Evolutionary conservation across 192 early-diverging fungal species (phyloP), one percentile per base, ranked within the genome.

Genomic region (Coemansia sp.): DNA sequence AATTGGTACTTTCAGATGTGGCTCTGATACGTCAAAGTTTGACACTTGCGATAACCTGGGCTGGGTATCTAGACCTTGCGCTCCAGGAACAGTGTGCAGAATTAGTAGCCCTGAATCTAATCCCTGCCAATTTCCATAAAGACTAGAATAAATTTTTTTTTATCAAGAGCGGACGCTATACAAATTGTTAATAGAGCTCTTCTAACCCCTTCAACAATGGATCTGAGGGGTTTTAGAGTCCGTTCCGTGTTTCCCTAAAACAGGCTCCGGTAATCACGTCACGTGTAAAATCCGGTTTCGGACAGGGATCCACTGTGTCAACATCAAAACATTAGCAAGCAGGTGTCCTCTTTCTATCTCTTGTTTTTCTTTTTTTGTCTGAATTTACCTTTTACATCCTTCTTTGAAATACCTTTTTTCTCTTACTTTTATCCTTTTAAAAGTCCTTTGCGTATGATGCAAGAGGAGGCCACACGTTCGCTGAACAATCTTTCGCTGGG

Each of bases 51-150:
- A 64, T 43, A 57, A 65, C 46, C 18, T 9, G 12, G 63, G 50
- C 31, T 71, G 70, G 70, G 39, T 71, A 6, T 16, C 62, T 3
- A 49, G 70, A 13, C 39, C 62, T 2, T 71, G 70, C n/a, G 70
- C 70, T 1, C 70, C 70, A 24, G 70, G 70, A 47, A 71, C 70
- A 7, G 18, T 41, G 15, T 71, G 70, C 49, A 11, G n/a, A n/a
- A 57, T 65, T 1, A 8, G 36, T 13, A 47, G 22, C 1, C 40
- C 24, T 2, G 24, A 31, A n/a, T 24, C 62, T 1, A 71, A 22
- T 39, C 70, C 70, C 18, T 71, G 70, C 43, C 38, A 62, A 27
- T 10, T 62, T 41, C 20, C 61, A 10, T 41, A 52, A 39, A 39
- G 38, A 24, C 9, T 29, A 52, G n/a, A n/a, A n/a, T n/a, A n/a